Percentiles rank a stretch among this genome's conserved stretches.
These are phyloP conservation scores for Clonostachys chloroleuca DNA, from an alignment of 2,329 filamentous ascomycete species.

Conservation along the genomic window DNA sequence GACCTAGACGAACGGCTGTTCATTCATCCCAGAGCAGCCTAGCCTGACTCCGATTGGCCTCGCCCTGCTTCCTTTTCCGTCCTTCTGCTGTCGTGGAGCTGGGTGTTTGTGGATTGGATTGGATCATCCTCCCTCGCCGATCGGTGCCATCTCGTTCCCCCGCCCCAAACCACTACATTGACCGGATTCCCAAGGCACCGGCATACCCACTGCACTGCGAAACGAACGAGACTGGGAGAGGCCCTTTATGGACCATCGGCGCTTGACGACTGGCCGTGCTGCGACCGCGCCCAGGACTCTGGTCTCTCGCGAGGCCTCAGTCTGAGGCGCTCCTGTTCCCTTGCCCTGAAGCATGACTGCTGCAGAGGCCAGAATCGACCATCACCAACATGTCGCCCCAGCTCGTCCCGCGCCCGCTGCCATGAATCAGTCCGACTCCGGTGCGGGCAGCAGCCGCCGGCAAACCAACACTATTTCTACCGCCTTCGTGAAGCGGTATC, in stretches of 20 bases:
- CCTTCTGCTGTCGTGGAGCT: too few relatives aligned
- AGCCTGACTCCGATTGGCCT: too few relatives aligned
- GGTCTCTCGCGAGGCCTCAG: constrained; percentile 17
- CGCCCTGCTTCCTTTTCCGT: too few relatives aligned
- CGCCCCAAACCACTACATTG: too few relatives aligned
- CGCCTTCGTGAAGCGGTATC: constrained; percentile 65
- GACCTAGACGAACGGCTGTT: too few relatives aligned
- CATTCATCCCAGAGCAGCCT: too few relatives aligned
- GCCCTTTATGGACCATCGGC: constrained; percentile 30
- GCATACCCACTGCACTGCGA: too few relatives aligned
- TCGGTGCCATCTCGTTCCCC: too few relatives aligned
- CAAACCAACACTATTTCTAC: constrained; percentile 24
- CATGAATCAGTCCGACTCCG: constrained; percentile 19
- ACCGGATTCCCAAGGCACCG: too few relatives aligned
- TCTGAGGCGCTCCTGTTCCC: constrained; percentile 9
- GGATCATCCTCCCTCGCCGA: too few relatives aligned
- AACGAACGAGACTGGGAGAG: not conserved
- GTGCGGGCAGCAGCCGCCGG: constrained; percentile 4
- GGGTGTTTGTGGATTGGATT: too few relatives aligned
- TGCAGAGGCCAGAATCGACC: constrained; percentile 23
- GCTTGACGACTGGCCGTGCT: constrained; percentile 25
- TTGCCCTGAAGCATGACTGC: constrained; percentile 21
- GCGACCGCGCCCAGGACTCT: constrained; percentile 18
- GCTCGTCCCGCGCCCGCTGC: constrained; percentile 15
- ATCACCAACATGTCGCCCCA: constrained; percentile 30